phyloP scores from a whole-genome alignment of 2,329 filamentous ascomycete genomes.

The Ceratocystis harringtonii region DNA sequence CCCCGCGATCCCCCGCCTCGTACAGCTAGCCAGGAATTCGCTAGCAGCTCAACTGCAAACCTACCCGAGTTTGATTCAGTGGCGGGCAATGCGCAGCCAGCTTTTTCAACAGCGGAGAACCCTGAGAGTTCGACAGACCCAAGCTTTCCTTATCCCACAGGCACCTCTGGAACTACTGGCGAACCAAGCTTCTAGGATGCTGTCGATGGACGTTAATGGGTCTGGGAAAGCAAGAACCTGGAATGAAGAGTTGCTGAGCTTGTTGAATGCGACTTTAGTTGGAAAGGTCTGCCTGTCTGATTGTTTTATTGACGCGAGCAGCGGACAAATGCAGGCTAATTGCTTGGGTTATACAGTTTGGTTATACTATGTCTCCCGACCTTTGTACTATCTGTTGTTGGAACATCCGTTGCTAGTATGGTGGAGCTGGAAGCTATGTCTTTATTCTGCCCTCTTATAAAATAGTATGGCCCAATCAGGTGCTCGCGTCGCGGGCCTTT shows the following conservation, averaged over 20 bases:
- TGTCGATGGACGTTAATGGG: not conserved
- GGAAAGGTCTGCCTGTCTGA: not conserved
- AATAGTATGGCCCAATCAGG: not conserved
- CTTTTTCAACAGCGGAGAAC: slow-evolving; percentile 22
- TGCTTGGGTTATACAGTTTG: not conserved
- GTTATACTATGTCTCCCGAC: not conserved
- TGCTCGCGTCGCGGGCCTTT: too few relatives aligned
- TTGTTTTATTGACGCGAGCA: too few relatives aligned
- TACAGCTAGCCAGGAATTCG: slow-evolving; percentile 12
- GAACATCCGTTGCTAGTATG: not conserved
- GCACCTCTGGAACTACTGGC: not conserved
- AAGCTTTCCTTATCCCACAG: slow-evolving; percentile 5
- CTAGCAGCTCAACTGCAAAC: slow-evolving; percentile 20
- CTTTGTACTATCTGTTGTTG: not conserved
- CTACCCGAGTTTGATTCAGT: slow-evolving; percentile 22
- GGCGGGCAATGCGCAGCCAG: slow-evolving; percentile 20
- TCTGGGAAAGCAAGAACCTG: not conserved
- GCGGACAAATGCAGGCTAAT: not conserved
- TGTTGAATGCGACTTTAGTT: not conserved
- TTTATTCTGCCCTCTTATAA: not conserved
- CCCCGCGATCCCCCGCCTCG: slow-evolving; percentile 9
- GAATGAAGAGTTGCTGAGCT: not conserved
- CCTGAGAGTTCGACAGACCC: not conserved
- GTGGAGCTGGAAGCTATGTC: not conserved
- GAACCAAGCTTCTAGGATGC: not conserved